Evolutionary conservation across 2,329 filamentous ascomycete species (phyloP).

Genomic region (Paecilomyces variotii): DNA sequence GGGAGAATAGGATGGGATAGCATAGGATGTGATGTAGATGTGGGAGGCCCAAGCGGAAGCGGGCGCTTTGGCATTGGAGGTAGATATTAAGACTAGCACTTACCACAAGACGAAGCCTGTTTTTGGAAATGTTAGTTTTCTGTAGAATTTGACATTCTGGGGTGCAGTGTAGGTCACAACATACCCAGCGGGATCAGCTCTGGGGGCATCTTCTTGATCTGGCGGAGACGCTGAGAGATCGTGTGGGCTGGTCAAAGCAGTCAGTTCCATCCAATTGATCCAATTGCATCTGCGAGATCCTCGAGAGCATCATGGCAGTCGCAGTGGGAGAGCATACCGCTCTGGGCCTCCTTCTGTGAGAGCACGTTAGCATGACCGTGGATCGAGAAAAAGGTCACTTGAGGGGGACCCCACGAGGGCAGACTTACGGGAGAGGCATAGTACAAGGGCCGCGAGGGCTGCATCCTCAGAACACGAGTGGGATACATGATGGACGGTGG

Average conservation of each 20-base stretch:
- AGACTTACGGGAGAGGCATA: constrained; percentile 62
- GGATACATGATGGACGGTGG: constrained; percentile 52
- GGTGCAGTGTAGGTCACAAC: constrained; percentile 20
- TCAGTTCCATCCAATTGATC: constrained; percentile 15
- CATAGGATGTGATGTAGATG: constrained; percentile 8
- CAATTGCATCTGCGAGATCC: constrained; percentile 3
- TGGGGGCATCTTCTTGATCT: constrained; percentile 79
- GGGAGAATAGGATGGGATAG: neutral
- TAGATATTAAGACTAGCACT: constrained; percentile 27
- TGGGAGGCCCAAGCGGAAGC: constrained; percentile 1
- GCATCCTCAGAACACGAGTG: constrained; percentile 59
- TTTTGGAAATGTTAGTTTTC: constrained; percentile 3
- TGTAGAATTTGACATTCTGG: neutral
- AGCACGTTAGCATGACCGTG: constrained; percentile 31
- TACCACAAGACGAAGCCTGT: constrained; percentile 80
- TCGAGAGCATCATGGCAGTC: neutral
- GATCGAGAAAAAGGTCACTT: constrained; percentile 5
- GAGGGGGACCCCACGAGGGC: neutral
- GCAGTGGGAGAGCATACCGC: constrained; percentile 40
- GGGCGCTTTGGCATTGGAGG: neutral
- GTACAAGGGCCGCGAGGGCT: constrained; percentile 37
- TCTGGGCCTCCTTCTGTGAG: constrained; percentile 55
- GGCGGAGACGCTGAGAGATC: constrained; percentile 87
- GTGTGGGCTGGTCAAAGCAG: constrained; percentile 65
- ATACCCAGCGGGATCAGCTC: constrained; percentile 93